Conservation (phyloP, 345 rosid species). For the Sapria himalayana region DNA sequence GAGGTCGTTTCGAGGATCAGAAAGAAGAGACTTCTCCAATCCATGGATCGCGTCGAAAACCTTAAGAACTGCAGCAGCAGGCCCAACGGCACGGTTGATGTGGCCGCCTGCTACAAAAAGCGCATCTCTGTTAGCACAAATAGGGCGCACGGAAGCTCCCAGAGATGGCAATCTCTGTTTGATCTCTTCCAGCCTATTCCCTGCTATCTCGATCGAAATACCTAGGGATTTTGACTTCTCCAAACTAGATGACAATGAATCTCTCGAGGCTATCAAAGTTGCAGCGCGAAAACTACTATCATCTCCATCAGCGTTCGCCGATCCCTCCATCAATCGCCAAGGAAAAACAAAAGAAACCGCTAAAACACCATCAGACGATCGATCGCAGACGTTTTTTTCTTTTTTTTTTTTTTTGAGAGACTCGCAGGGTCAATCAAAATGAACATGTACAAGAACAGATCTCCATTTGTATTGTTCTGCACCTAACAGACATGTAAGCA, state of each 20-base stretch:
- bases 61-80: slow-evolving; percentile 96
- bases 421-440: slow-evolving; percentile 8
- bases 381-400: no score
- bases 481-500: slow-evolving; percentile 2
- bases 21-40: slow-evolving; percentile 64
- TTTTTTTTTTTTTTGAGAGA: not conserved
- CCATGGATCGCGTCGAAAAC: slow-evolving; percentile 97
- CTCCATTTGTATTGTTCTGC: slow-evolving; percentile 8
- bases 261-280: slow-evolving; percentile 45
- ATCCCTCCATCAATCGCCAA: slow-evolving; percentile 22
- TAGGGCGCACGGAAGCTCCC: slow-evolving; percentile 77
- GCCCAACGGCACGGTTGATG: slow-evolving; percentile 94
- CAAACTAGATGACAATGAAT: slow-evolving; percentile 43
- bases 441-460: slow-evolving; percentile 12
- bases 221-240: slow-evolving; percentile 65
- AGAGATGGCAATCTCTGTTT: slow-evolving; percentile 49
- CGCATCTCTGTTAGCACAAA: slow-evolving; percentile 81
- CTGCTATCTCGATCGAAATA: slow-evolving; percentile 32
- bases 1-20: slow-evolving; percentile 68
- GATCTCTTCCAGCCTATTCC: slow-evolving; percentile 70
- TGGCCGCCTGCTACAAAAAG: slow-evolving; percentile 70
- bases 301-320: slow-evolving; percentile 5
- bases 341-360: not conserved
- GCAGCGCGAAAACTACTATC: slow-evolving; percentile 11
- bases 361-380: not conserved